These are phyloP conservation scores for Akanthomyces uredinophilus DNA, from an alignment of 2,329 filamentous ascomycete species.

Conservation along the genomic window DNA sequence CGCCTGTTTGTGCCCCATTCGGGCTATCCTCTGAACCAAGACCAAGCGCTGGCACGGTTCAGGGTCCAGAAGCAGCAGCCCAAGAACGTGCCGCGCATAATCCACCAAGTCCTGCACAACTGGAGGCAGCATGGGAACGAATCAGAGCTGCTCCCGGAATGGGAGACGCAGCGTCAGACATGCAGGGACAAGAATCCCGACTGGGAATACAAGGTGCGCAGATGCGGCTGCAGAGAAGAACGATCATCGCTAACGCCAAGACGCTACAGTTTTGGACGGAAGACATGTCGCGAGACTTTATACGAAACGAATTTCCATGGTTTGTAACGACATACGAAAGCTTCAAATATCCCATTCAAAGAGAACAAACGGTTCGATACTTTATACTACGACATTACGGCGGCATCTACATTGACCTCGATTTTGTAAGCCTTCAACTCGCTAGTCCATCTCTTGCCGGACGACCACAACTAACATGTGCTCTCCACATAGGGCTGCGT, in stretches of 20 bases:
- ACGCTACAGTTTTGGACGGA: constrained; percentile 64
- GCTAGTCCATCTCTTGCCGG: background rate
- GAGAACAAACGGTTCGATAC: constrained; percentile 68
- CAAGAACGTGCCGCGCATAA: constrained; percentile 58
- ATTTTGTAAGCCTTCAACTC: constrained; percentile 14
- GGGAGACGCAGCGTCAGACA: constrained; percentile 59
- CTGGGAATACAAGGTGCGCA: constrained; percentile 65
- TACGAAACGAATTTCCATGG: constrained; percentile 65
- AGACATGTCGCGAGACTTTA: constrained; percentile 59
- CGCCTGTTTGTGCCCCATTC: constrained; percentile 8
- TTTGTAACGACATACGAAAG: constrained; percentile 64
- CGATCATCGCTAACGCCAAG: background rate
- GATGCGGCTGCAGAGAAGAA: background rate
- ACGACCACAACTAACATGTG: background rate
- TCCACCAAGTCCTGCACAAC: constrained; percentile 56
- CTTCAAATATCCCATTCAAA: constrained; percentile 66
- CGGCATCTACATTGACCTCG: constrained; percentile 64
- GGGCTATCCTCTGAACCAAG: constrained; percentile 9
- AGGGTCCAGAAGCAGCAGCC: constrained; percentile 2
- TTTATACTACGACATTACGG: constrained; percentile 68
- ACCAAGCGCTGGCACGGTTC: constrained; percentile 10
- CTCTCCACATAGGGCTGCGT: constrained; percentile 5
- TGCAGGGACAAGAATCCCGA: constrained; percentile 63
- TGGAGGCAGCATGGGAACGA: constrained; percentile 52
- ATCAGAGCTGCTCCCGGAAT: constrained; percentile 56